phyloP scores from a whole-genome alignment of 2,329 filamentous ascomycete species.

The Alternaria arborescens region DNA sequence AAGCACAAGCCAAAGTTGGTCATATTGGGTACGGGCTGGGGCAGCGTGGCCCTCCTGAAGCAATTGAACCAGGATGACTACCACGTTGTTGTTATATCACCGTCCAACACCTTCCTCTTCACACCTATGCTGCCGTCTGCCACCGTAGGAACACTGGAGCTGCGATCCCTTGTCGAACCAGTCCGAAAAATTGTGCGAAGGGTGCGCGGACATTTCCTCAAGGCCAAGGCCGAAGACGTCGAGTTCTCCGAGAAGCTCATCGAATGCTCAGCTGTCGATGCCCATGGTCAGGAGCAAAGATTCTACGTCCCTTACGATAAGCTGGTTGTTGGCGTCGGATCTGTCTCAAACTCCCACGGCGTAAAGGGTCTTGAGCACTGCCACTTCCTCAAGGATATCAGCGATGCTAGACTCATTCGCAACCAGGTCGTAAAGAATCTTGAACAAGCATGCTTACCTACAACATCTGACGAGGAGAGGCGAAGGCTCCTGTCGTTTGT shows the following conservation, averaged over 20 bases:
- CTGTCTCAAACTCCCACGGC: conserved; percentile 91
- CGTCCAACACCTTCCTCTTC: conserved; percentile 96
- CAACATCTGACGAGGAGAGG: conserved; percentile 86
- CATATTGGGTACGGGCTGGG: conserved; percentile 94
- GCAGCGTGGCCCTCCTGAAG: conserved; percentile 89
- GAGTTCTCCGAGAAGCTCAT: conserved; percentile 92
- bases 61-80: conserved; percentile 90
- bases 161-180: conserved; percentile 91
- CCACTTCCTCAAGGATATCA: conserved; percentile 94
- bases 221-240: conserved; percentile 85
- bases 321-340: conserved; percentile 89
- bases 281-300: conserved; percentile 73
- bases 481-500: conserved; percentile 91
- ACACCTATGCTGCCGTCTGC: conserved; percentile 98
- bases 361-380: conserved; percentile 95
- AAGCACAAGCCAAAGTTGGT: conserved; percentile 94
- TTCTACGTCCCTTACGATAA: conserved; percentile 99
- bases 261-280: conserved; percentile 79
- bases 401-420: conserved; percentile 87
- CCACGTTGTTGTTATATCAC: conserved; percentile 93
- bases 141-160: conserved; percentile 91
- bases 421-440: conserved; percentile 90
- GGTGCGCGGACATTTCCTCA: conserved; percentile 87
- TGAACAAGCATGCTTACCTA: conserved; percentile 90
- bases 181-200: conserved; percentile 82